Base-by-base conservation (phyloP, 305 asterid species). In the Fraxinus paxiana region DNA sequence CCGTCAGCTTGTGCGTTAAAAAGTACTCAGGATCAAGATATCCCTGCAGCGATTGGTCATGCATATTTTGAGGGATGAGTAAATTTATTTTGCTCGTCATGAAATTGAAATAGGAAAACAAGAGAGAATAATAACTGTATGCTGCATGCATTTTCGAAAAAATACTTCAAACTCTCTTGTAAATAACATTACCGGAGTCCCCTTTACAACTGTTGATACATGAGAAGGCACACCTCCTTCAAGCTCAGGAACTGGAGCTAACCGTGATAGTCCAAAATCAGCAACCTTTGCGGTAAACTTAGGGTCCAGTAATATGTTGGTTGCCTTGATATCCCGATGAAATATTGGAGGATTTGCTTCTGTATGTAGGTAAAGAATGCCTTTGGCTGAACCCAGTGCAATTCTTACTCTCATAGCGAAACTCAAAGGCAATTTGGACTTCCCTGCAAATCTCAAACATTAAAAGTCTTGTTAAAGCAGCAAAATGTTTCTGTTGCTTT, bases 281-380 rank as follows among this genome's bases (percentile, higher is more conserved):
- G 99, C 94, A 73, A 94, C 98, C 87, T 96, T 96, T 24, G 98
- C 96, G 33, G 83, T 87, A 82, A 90, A 89, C 79, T 76, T 94
- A 2, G 92, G 82, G 91, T 96, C 99, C 77, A 96, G 80, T 76
- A 96, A 81, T 80, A 96, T 96, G 88, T 96, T 96, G 83, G 92
- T 94, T 72, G 98, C 91, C 89, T 96, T 96, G 61, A 96, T 92
- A 88, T 94, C 99, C 17, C 98, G 94, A 78, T 96, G 99, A 86
- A 90, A 93, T 86, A 96, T 94, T 13, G 99, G 99, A 65, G 99
- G 99, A 89, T 93, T 87, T 75, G 98, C 99, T 88, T 96, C 99
- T 0, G 94, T 89, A 65, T 96, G 99, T 80, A 96, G 94, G 91
- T 96, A 96, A 63, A 94, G 97, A 69, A 96, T 90, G 85, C 98